A percentile compares a stretch with the other conserved stretches of the same genome.
Evolutionary conservation across 2,329 filamentous ascomycete species (phyloP).

Genomic region (Fusarium brachygibbosum): DNA sequence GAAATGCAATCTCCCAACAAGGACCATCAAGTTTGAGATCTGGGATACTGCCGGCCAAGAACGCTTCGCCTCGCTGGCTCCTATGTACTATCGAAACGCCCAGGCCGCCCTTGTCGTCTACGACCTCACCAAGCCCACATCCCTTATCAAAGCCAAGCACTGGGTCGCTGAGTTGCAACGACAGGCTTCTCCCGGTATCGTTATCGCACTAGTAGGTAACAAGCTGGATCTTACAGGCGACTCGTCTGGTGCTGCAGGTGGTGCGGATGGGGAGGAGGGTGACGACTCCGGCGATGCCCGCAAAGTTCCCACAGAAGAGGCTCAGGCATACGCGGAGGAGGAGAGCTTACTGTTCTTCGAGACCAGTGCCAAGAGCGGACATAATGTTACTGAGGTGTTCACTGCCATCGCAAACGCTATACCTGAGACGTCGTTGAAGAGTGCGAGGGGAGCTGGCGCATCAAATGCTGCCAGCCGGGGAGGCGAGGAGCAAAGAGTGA

Average conservation of each 20-base stretch:
- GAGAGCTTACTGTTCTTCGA: conserved; percentile 96
- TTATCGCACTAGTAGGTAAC: conserved; percentile 97
- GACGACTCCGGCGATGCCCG: conserved; percentile 79
- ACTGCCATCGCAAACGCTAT: conserved; percentile 98
- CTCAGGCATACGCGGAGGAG: conserved; percentile 93
- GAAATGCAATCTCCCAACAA: conserved; percentile 94
- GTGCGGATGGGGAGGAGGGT: conserved; percentile 68
- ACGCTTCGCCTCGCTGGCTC: conserved; percentile 94
- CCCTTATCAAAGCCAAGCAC: conserved; percentile 96
- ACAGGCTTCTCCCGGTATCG: conserved; percentile 95
- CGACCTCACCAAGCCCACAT: conserved; percentile 96
- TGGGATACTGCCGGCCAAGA: conserved; percentile 99
- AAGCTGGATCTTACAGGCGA: conserved; percentile 89
- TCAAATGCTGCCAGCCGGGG: conserved; percentile 70
- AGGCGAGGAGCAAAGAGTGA: conserved; percentile 81
- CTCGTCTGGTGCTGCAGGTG: conserved; percentile 56
- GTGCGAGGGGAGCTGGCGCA: conserved; percentile 79
- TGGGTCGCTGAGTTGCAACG: conserved; percentile 98
- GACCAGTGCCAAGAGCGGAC: conserved; percentile 95
- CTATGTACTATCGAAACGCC: conserved; percentile 99
- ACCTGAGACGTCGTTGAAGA: conserved; percentile 96
- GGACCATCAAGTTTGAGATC: conserved; percentile 94
- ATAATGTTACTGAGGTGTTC: conserved; percentile 95
- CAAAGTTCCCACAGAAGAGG: conserved; percentile 92
- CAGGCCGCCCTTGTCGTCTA: conserved; percentile 98